phyloP scores from a whole-genome alignment of 495 filamentous ascomycete species.

The Sordaria brevicollis region DNA sequence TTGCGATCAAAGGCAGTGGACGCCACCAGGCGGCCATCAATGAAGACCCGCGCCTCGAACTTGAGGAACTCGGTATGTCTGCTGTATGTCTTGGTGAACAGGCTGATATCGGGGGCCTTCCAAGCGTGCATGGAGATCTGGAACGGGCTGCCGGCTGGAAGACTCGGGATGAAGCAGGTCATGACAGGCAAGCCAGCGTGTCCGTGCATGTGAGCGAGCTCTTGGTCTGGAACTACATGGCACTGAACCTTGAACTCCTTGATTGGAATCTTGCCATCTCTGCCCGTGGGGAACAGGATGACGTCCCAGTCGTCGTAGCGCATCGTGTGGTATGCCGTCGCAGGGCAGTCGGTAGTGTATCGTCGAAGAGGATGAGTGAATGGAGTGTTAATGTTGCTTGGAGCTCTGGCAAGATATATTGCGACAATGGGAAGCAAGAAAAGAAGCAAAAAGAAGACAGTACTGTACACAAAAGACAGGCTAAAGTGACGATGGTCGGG shows the following conservation, averaged over 20 bases:
- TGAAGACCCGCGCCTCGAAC: constrained; percentile 57
- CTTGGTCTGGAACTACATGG: constrained; percentile 58
- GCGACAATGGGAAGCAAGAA: background rate
- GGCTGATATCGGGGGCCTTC: constrained; percentile 55
- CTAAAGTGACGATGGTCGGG: background rate
- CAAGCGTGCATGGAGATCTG: constrained; percentile 75
- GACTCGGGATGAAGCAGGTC: constrained; percentile 65
- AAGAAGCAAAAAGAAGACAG: background rate
- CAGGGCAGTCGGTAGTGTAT: background rate
- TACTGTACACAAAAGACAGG: background rate
- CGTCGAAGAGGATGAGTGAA: background rate
- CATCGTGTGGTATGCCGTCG: constrained; percentile 37
- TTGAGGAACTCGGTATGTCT: constrained; percentile 50
- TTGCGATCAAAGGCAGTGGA: constrained; percentile 45
- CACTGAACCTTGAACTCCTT: constrained; percentile 85
- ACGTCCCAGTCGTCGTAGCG: constrained; percentile 82
- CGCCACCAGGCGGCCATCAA: constrained; percentile 61
- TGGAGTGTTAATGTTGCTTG: constrained; percentile 2
- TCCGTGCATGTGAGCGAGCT: constrained; percentile 34
- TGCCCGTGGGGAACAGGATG: constrained; percentile 56
- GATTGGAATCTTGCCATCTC: constrained; percentile 48
- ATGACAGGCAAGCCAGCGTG: constrained; percentile 51
- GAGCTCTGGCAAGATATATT: background rate
- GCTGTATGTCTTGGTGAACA: constrained; percentile 49
- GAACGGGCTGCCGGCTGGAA: constrained; percentile 50